Percentiles rank a stretch among this genome's conserved stretches.
phyloP scores from a whole-genome alignment of 768 basidiomycete species.

The Amanita subjunquillea region DNA sequence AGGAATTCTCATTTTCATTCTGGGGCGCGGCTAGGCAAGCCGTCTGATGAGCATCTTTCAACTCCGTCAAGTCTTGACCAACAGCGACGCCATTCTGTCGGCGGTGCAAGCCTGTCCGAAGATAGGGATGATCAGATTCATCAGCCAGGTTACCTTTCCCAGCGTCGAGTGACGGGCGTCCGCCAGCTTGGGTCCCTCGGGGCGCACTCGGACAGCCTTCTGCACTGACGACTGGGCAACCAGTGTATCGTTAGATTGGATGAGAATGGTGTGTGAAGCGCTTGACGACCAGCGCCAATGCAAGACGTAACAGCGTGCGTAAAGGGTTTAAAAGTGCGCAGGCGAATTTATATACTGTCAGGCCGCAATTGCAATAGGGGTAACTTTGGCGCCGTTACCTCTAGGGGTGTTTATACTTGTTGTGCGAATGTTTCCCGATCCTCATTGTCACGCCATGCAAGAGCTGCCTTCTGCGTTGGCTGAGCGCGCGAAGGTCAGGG shows the following conservation, averaged over 20 bases:
- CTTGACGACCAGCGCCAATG: neutral
- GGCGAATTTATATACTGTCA: too few species aligned
- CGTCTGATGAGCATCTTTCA: neutral
- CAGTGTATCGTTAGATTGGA: neutral
- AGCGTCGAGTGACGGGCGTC: too few species aligned
- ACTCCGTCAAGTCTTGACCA: too few species aligned
- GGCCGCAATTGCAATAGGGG: too few species aligned
- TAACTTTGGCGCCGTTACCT: too few species aligned
- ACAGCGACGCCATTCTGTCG: neutral
- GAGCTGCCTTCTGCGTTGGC: slow-evolving; percentile 22
- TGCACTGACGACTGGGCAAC: neutral
- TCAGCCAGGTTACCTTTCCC: too few species aligned
- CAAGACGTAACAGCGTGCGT: too few species aligned
- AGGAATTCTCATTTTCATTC: neutral
- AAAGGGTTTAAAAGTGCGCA: too few species aligned
- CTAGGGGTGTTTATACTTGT: too few species aligned
- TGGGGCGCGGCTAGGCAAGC: neutral
- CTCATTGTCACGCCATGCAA: slow-evolving; percentile 1
- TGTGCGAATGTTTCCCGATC: neutral
- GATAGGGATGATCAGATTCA: too few species aligned
- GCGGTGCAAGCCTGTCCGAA: too few species aligned
- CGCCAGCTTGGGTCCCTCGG: too few species aligned
- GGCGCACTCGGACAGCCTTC: neutral
- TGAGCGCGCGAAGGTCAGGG: slow-evolving; percentile 25
- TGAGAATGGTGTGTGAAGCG: neutral